Evolutionary conservation across 345 rosid species (phyloP).

Genomic region (Citrus maxima): DNA sequence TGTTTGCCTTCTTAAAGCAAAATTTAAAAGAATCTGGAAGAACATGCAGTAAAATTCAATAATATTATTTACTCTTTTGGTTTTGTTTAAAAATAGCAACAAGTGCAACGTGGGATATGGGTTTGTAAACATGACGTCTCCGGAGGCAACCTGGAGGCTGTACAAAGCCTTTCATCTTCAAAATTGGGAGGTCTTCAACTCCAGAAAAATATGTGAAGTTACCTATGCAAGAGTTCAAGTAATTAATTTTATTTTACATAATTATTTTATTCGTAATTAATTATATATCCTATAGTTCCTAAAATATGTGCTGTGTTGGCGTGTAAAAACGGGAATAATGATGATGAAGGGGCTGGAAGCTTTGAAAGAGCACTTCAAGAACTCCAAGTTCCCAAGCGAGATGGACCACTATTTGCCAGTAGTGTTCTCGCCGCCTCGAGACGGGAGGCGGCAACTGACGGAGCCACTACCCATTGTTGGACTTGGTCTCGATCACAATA

Average conservation of each 20-base stretch:
- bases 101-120: constrained; percentile 97
- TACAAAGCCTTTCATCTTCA: constrained; percentile 80
- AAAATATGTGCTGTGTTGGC: neutral
- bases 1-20: neutral
- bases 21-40: neutral
- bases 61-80: too few relatives aligned
- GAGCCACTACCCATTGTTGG: constrained; percentile 53
- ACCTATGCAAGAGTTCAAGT: constrained; percentile 92
- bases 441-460: constrained; percentile 50
- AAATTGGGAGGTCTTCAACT: constrained; percentile 73
- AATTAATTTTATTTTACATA: neutral
- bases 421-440: constrained; percentile 79
- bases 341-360: constrained; percentile 72
- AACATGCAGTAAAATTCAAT: neutral
- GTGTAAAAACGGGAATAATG: neutral
- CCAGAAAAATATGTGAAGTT: constrained; percentile 83
- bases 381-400: constrained; percentile 72
- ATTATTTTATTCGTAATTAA: neutral
- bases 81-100: constrained; percentile 48
- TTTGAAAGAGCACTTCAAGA: constrained; percentile 80
- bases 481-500: constrained; percentile 2
- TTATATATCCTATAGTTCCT: neutral
- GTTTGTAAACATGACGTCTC: constrained; percentile 95
- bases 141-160: constrained; percentile 68
- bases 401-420: constrained; percentile 71